Evolutionary conservation across 1,139 yeast species (phyloP).

Genomic region (Pichia sp.): DNA sequence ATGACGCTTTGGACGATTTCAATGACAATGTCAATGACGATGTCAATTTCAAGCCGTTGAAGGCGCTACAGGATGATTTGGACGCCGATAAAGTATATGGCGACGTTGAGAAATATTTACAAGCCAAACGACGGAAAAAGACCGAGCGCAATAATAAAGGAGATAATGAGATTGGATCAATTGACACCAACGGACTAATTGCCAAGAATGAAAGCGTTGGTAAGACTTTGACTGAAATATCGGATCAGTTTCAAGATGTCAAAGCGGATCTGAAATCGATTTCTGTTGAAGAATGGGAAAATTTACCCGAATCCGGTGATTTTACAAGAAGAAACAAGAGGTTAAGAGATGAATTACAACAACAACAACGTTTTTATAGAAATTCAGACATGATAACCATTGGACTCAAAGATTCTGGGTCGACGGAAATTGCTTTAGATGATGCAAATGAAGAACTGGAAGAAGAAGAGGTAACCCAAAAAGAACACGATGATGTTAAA

Average conservation of each 20-base stretch:
- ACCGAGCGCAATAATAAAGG: background rate
- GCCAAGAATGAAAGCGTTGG: conserved; percentile 7
- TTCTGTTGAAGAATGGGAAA: conserved; percentile 69
- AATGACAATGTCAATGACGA: background rate
- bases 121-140: conserved; percentile 7
- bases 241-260: conserved; percentile 44
- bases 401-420: conserved; percentile 22
- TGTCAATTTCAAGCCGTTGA: too few species aligned
- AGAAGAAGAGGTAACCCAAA: conserved; percentile 27
- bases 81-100: conserved; percentile 73
- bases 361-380: conserved; percentile 65
- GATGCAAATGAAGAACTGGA: conserved; percentile 7
- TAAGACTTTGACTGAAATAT: conserved; percentile 26
- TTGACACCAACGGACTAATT: conserved; percentile 1
- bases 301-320: conserved; percentile 84
- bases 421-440: conserved; percentile 19
- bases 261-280: conserved; percentile 55
- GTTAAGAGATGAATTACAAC: conserved; percentile 52
- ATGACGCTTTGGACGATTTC: background rate
- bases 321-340: conserved; percentile 75
- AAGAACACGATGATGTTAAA: background rate
- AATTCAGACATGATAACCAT: conserved; percentile 66
- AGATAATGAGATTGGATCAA: background rate
- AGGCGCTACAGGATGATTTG: too few species aligned
- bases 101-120: conserved; percentile 43